Conservation (phyloP, 2,329 filamentous ascomycete genomes). For the Myriosclerotinia curreyana region DNA sequence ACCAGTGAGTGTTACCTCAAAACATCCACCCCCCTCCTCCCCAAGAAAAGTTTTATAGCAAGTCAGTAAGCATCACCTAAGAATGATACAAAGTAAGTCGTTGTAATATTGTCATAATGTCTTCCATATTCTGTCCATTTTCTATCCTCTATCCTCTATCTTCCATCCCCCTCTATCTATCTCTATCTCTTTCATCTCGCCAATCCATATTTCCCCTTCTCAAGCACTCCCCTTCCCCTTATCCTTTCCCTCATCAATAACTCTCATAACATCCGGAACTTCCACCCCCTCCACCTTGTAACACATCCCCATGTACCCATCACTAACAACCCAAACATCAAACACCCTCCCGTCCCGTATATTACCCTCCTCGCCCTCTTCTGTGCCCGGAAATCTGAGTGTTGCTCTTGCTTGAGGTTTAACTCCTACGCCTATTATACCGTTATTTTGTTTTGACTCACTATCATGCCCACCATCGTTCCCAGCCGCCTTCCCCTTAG, state of each 20-base stretch:
- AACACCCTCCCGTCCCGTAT: conserved; percentile 54
- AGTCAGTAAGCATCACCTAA: too few relatives aligned
- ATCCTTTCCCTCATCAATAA: conserved; percentile 24
- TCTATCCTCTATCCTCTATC: not conserved
- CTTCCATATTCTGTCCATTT: not conserved
- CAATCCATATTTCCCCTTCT: too few relatives aligned
- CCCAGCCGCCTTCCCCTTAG: conserved; percentile 33
- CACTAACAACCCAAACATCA: conserved; percentile 76
- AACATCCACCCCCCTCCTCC: too few relatives aligned
- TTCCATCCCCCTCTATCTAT: too few relatives aligned
- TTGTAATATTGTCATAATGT: too few relatives aligned
- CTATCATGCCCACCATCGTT: conserved; percentile 69
- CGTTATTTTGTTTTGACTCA: conserved; percentile 57
- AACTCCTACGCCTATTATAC: conserved; percentile 39
- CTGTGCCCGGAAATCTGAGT: conserved; percentile 56
- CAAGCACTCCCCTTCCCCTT: conserved; percentile 13
- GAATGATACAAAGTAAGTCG: too few relatives aligned
- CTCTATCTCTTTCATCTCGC: too few relatives aligned
- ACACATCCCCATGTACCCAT: conserved; percentile 78
- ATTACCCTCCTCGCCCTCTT: conserved; percentile 28
- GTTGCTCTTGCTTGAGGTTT: conserved; percentile 53
- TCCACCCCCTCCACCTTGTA: conserved; percentile 36
- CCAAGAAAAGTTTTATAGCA: too few relatives aligned
- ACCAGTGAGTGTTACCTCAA: too few relatives aligned
- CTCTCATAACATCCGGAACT: conserved; percentile 35